Percentiles rank a stretch among this genome's conserved stretches.
These are phyloP conservation scores for Ceratobasidium sp. DNA, from an alignment of 1,284 basidiomycete species.

Conservation along the genomic window DNA sequence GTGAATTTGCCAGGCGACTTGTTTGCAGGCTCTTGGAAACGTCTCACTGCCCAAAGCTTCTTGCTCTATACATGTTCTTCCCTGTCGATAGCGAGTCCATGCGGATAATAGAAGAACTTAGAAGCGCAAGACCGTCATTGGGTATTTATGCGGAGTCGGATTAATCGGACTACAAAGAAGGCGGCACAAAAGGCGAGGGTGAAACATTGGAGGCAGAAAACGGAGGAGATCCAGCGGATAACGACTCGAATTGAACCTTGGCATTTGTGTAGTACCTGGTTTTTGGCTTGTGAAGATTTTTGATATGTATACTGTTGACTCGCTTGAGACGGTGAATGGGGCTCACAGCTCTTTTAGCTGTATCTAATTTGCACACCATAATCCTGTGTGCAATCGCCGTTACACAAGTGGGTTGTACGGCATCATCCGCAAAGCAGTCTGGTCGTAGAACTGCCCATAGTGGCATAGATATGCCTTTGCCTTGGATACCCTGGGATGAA, in stretches of 20 bases:
- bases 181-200: neutral
- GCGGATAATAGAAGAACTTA: neutral
- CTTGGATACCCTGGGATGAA: constrained; percentile 88
- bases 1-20: neutral
- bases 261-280: neutral
- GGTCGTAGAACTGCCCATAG: constrained; percentile 73
- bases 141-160: neutral
- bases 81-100: neutral
- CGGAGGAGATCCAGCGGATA: neutral
- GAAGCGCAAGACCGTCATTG: neutral
- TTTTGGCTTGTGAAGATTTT: too few relatives aligned
- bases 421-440: constrained; percentile 1
- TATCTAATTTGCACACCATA: too few relatives aligned
- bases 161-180: neutral
- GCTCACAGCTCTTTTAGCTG: too few relatives aligned
- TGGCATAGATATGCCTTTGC: constrained; percentile 92
- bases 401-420: constrained; percentile 5
- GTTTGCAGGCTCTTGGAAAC: neutral
- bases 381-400: neutral
- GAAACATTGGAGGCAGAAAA: neutral
- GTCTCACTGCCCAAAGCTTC: neutral
- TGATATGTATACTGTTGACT: too few relatives aligned
- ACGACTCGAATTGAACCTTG: neutral
- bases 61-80: neutral
- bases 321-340: too few relatives aligned